Percentiles rank a stretch among this genome's conserved stretches.
These are phyloP conservation scores for Plasmodium inui DNA, from an alignment of 169 alveolate genomes.

Conservation along the genomic window DNA sequence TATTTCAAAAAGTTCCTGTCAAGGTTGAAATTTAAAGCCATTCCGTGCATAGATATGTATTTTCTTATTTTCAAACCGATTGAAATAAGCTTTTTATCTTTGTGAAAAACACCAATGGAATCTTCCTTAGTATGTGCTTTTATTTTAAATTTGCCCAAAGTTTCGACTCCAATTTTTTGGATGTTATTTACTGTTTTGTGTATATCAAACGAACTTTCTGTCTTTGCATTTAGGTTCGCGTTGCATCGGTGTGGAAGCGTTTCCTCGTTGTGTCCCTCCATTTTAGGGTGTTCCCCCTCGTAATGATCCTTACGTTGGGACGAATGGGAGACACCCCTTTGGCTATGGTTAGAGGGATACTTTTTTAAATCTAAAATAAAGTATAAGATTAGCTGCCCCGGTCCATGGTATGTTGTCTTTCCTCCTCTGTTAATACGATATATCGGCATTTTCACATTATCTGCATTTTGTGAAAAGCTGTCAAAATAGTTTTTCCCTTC, in stretches of 20 bases:
- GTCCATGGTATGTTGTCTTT: constrained; percentile 83
- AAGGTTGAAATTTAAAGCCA: constrained; percentile 77
- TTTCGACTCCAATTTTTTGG: constrained; percentile 57
- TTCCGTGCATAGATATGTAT: constrained; percentile 82
- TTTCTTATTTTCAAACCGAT: constrained; percentile 78
- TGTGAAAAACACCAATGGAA: constrained; percentile 76
- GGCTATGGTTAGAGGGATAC: constrained; percentile 59
- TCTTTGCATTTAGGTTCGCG: not conserved
- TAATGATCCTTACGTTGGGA: constrained; percentile 9
- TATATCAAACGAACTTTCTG: constrained; percentile 57
- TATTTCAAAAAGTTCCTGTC: constrained; percentile 31
- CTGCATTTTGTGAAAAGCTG: not conserved
- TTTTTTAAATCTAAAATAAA: constrained; percentile 78
- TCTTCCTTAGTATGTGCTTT: constrained; percentile 63
- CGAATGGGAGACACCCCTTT: constrained; percentile 12
- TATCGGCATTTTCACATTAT: constrained; percentile 38
- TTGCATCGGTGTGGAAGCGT: not conserved
- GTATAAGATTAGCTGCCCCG: constrained; percentile 83
- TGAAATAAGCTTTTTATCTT: constrained; percentile 75
- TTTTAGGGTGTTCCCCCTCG: constrained; percentile 11
- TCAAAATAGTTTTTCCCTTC: constrained; percentile 36
- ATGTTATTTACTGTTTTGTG: constrained; percentile 70
- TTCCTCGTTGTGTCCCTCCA: not conserved
- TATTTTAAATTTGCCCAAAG: constrained; percentile 25
- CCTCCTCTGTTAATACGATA: constrained; percentile 84